Conservation (phyloP, 129 eudicot genomes). For the Flaveria brownii region DNA sequence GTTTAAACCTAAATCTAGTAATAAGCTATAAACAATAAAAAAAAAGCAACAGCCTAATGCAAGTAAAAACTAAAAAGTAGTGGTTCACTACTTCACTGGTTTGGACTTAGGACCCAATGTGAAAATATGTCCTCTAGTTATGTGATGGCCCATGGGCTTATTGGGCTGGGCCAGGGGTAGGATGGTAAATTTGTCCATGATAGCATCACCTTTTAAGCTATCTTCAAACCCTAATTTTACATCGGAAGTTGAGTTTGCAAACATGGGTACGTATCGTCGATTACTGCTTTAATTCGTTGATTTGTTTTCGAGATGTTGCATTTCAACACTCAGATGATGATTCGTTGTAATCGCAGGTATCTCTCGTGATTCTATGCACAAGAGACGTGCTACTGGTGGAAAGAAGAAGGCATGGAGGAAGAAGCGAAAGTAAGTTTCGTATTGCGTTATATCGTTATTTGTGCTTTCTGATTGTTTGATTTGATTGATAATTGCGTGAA, state of each 20-base stretch:
- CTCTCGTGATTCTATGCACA: slow-evolving; percentile 86
- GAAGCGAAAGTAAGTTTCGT: slow-evolving; percentile 71
- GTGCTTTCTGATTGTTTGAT: neutral
- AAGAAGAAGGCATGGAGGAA: slow-evolving; percentile 96
- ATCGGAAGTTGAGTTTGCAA: slow-evolving; percentile 22
- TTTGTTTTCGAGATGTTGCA: neutral
- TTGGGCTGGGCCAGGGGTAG: neutral
- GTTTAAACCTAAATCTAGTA: too few relatives aligned
- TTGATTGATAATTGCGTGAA: neutral
- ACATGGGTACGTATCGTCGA: slow-evolving; percentile 26
- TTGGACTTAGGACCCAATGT: neutral
- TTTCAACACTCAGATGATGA: neutral
- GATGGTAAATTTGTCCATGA: neutral
- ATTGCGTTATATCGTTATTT: too few relatives aligned
- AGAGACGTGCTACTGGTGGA: slow-evolving; percentile 98
- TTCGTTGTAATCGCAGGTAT: slow-evolving; percentile 51
- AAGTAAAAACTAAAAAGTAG: too few relatives aligned
- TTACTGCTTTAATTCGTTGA: neutral
- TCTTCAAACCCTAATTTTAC: slow-evolving; percentile 21
- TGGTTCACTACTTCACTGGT: neutral
- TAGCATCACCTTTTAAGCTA: slow-evolving; percentile 13
- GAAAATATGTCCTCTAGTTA: neutral
- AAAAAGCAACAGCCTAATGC: too few relatives aligned
- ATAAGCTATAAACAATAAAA: too few relatives aligned
- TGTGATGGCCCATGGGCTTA: neutral